A percentile compares a stretch with the other conserved stretches of the same genome.
phyloP scores from a whole-genome alignment of 1,284 basidiomycete genomes.

The Apiotrichum laibachii region DNA sequence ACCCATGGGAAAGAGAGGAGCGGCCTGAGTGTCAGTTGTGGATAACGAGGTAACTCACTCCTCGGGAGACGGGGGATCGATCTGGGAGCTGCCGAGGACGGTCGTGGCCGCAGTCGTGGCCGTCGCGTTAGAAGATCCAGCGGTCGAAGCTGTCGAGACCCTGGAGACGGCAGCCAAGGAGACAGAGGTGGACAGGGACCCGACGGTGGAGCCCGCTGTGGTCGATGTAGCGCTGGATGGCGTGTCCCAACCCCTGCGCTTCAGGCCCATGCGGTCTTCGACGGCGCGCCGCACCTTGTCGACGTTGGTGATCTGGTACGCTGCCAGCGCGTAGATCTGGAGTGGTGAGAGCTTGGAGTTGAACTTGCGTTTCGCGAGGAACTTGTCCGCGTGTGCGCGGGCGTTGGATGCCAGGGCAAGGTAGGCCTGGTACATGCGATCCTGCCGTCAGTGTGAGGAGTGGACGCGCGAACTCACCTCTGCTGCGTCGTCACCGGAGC shows the following conservation, averaged over 20 bases:
- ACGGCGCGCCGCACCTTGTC: constrained; percentile 6
- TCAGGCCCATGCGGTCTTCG: constrained; percentile 10
- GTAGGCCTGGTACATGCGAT: neutral
- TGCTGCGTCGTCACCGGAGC: constrained; percentile 3
- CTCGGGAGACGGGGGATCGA: neutral
- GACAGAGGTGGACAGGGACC: neutral
- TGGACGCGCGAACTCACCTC: constrained; percentile 13
- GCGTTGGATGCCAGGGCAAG: constrained; percentile 1
- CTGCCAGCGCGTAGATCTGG: constrained; percentile 30
- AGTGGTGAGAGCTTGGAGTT: constrained; percentile 7
- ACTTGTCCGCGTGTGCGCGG: constrained; percentile 10
- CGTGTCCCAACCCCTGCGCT: neutral
- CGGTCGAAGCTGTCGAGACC: neutral
- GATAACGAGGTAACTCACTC: neutral
- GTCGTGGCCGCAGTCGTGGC: neutral
- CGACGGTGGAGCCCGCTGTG: neutral
- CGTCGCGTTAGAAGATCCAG: neutral
- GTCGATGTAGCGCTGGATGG: neutral
- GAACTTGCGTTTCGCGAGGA: constrained; percentile 9
- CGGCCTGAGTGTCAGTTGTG: neutral
- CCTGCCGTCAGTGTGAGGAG: constrained; percentile 25
- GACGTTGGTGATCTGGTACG: constrained; percentile 32
- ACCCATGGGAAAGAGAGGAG: constrained; percentile 37
- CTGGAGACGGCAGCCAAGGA: neutral
- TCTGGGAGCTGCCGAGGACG: neutral